Evolutionary conservation across 768 basidiomycete genomes (phyloP).

Genomic region (Symmetrospora coprosmae): DNA sequence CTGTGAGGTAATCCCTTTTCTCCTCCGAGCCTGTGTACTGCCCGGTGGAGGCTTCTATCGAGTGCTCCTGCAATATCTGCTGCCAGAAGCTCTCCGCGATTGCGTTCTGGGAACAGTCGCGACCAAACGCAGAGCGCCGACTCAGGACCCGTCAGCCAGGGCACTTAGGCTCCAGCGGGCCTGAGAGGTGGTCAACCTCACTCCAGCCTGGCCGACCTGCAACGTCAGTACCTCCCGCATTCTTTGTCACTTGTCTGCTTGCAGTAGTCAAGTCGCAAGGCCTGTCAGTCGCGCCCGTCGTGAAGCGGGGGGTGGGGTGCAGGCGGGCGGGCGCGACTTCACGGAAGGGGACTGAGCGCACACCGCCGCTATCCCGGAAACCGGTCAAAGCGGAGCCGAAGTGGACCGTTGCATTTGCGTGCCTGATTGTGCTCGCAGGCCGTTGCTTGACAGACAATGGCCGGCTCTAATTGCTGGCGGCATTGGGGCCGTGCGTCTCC

Average conservation of each 20-base stretch:
- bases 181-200: neutral
- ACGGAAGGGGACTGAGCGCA: too few relatives aligned
- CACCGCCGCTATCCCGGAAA: too few relatives aligned
- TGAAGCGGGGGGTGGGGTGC: too few relatives aligned
- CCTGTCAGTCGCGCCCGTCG: too few relatives aligned
- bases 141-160: neutral
- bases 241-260: too few relatives aligned
- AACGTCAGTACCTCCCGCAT: conserved; percentile 26
- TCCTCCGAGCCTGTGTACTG: conserved; percentile 27
- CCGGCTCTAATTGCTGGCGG: too few relatives aligned
- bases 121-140: neutral
- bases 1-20: conserved; percentile 29
- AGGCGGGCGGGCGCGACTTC: too few relatives aligned
- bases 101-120: conserved; percentile 45
- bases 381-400: too few relatives aligned
- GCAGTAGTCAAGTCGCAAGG: too few relatives aligned
- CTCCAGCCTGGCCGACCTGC: conserved; percentile 19
- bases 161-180: neutral
- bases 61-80: conserved; percentile 39
- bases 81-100: conserved; percentile 60
- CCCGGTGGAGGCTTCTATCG: neutral
- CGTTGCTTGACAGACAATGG: too few relatives aligned
- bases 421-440: too few relatives aligned
- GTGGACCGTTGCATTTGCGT: too few relatives aligned
- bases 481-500: neutral